A percentile compares a stretch with the other conserved stretches of the same genome.
phyloP scores from a whole-genome alignment of 148 eudicot genomes.

The Amaranthus cruentus region DNA sequence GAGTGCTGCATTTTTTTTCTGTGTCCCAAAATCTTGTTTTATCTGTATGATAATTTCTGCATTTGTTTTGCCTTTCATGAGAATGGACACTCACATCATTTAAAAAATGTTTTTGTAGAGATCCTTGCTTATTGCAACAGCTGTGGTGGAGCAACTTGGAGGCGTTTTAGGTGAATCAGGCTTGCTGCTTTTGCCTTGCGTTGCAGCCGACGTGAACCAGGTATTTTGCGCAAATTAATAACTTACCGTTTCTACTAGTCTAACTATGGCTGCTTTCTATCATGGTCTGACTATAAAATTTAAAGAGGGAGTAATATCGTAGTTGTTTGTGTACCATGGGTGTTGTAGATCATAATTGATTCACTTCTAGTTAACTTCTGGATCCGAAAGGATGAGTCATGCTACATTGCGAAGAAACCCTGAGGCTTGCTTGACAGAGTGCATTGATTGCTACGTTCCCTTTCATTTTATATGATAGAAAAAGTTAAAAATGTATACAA shows the following conservation, averaged over 20 bases:
- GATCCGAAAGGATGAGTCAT: conserved; percentile 35
- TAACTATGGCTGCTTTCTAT: neutral
- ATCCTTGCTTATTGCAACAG: conserved; percentile 33
- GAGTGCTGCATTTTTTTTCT: too few relatives aligned
- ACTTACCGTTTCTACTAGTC: neutral
- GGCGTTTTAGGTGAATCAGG: conserved; percentile 33
- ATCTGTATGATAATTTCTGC: neutral
- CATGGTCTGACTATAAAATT: neutral
- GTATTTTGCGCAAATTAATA: conserved; percentile 17
- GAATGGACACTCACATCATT: neutral
- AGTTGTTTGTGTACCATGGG: conserved; percentile 12
- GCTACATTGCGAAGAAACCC: conserved; percentile 24
- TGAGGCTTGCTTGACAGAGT: conserved; percentile 15
- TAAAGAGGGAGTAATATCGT: conserved; percentile 10
- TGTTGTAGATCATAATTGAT: conserved; percentile 36
- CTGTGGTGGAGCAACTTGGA: conserved; percentile 38
- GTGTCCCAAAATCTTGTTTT: neutral
- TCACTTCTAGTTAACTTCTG: conserved; percentile 39
- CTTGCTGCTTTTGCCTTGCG: conserved; percentile 34
- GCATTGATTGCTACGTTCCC: conserved; percentile 8
- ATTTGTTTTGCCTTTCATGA: neutral
- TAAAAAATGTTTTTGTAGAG: conserved; percentile 23
- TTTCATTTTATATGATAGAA: neutral
- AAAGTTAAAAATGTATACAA: neutral
- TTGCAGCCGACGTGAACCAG: conserved; percentile 38